phyloP scores from a whole-genome alignment of 208 protist species.

The Crithidia acanthocephali region DNA sequence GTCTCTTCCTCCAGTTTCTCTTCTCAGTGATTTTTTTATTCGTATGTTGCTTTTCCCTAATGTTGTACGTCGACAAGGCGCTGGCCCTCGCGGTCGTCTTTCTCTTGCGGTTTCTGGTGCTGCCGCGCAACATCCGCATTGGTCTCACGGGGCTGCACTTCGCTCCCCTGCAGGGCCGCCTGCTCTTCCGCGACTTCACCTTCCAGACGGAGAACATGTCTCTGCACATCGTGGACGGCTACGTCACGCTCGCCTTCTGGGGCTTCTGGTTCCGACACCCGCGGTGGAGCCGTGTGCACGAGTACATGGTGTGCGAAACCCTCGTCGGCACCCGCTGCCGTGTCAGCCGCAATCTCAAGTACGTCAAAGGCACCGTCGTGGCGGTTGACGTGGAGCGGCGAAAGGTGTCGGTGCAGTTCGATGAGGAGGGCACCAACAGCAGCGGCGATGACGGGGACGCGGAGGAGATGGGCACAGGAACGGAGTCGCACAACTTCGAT shows the following conservation, averaged over 20 bases:
- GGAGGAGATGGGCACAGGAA: slow-evolving; percentile 20
- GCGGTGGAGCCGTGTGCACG: slow-evolving; percentile 66
- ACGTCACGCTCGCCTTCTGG: slow-evolving; percentile 82
- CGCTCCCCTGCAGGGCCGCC: slow-evolving; percentile 60
- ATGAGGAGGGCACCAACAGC: slow-evolving; percentile 25
- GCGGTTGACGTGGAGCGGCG: slow-evolving; percentile 53
- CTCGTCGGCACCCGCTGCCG: slow-evolving; percentile 77
- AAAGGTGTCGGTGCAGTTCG: slow-evolving; percentile 74
- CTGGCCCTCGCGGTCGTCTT: slow-evolving; percentile 49
- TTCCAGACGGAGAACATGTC: slow-evolving; percentile 84
- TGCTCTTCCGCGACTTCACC: slow-evolving; percentile 80
- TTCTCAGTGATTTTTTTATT: slow-evolving; percentile 77
- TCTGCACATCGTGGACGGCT: slow-evolving; percentile 84
- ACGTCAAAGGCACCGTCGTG: slow-evolving; percentile 75
- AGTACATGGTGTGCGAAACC: slow-evolving; percentile 75
- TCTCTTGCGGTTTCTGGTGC: slow-evolving; percentile 64
- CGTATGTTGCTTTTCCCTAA: slow-evolving; percentile 59
- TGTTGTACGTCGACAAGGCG: slow-evolving; percentile 67
- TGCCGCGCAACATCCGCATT: slow-evolving; percentile 65
- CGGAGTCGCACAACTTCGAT: slow-evolving; percentile 11
- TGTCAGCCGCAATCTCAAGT: slow-evolving; percentile 51
- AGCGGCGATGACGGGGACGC: slow-evolving; percentile 29
- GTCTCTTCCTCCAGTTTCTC: slow-evolving; percentile 66
- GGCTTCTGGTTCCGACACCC: slow-evolving; percentile 58
- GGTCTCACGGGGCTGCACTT: slow-evolving; percentile 60